Evolutionary conservation across 2,329 filamentous ascomycete genomes (phyloP).

Genomic region (Epicoccum nigrum): DNA sequence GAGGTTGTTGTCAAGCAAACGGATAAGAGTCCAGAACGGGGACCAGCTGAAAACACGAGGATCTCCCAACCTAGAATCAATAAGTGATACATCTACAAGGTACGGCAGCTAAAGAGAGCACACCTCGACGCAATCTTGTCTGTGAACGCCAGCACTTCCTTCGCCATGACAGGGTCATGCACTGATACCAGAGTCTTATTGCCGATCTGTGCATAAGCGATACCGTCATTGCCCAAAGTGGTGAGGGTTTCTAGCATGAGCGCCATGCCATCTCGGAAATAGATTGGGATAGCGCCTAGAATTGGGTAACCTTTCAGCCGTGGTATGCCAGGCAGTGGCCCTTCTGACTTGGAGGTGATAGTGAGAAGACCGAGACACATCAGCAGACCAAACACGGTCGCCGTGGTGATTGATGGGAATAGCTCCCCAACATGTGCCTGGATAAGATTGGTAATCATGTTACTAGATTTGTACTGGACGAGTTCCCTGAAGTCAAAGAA

Average conservation of each 20-base stretch:
- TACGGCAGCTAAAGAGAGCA: too few relatives aligned
- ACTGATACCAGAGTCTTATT: constrained; percentile 10
- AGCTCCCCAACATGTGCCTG: not conserved
- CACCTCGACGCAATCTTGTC: constrained; percentile 9
- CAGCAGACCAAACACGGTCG: not conserved
- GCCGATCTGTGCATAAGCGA: constrained; percentile 4
- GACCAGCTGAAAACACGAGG: constrained; percentile 9
- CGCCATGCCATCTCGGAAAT: constrained; percentile 10
- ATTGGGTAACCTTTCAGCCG: constrained; percentile 3
- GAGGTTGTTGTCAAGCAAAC: constrained; percentile 9
- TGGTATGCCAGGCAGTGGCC: constrained; percentile 4
- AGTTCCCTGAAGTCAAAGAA: too few relatives aligned
- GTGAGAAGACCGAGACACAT: not conserved
- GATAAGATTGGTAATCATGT: not conserved
- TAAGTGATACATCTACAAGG: too few relatives aligned
- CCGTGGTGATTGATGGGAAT: not conserved
- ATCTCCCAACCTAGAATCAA: not conserved
- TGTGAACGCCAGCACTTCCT: constrained; percentile 2
- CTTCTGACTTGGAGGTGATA: not conserved
- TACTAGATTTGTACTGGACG: too few relatives aligned
- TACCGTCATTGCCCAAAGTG: constrained; percentile 3
- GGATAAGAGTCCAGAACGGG: constrained; percentile 9
- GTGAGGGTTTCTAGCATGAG: constrained; percentile 4
- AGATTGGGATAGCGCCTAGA: constrained; percentile 7
- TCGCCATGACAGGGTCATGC: constrained; percentile 8